Evolutionary conservation across 1,284 basidiomycete species (phyloP), one percentile per base, ranked within the genome.

Genomic region (Blastosporella zonata): DNA sequence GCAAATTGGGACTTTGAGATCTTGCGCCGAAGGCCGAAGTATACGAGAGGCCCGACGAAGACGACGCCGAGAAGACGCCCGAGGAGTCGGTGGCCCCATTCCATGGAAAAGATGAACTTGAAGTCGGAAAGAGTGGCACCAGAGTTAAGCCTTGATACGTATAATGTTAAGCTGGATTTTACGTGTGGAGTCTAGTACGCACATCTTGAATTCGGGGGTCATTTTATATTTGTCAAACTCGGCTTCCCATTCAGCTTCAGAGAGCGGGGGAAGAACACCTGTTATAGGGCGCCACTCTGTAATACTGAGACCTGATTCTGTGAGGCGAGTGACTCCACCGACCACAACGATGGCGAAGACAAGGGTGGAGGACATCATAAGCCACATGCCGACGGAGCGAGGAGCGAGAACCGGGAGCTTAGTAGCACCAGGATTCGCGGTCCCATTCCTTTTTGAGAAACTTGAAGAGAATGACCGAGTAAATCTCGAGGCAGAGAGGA

Each of bases 21-120:
- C 55, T 80, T 77, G 62, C 81, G 84, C 43, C 83, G 79, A 38
- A 81, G 52, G 48, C 79, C 73, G 68, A 95, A 95, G 75, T 95
- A 91, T 48, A 81, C 71, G 49, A 93, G 72, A 33, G 95, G 88
- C 44, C 84, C 70, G 59, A 94, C 79, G 65, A 95, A 95, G 36
- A 78, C 79, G 46, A 84, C 53, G 25, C 97, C 97, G 54, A 98
- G 89, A 52, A 95, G 67, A 47, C 97, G 88, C 13, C 97, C 97
- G 42, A 98, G 83, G 45, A 97, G 75, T 35, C 97, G 90, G 68
- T 99, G 97, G 2, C 84, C 82, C 93, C 95, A 99, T 78, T 99
- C 97, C 97, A 96, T 97, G 73, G 89, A 90, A 71, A 95, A 99
- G 57, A 99, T 99, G 54, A 78, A 79, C 70, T 99, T 99, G 75